A percentile compares a stretch with the other conserved stretches of the same genome.
These are phyloP conservation scores for Phtheirospermum japonicum DNA, from an alignment of 257 asterid genomes.

Conservation along the genomic window DNA sequence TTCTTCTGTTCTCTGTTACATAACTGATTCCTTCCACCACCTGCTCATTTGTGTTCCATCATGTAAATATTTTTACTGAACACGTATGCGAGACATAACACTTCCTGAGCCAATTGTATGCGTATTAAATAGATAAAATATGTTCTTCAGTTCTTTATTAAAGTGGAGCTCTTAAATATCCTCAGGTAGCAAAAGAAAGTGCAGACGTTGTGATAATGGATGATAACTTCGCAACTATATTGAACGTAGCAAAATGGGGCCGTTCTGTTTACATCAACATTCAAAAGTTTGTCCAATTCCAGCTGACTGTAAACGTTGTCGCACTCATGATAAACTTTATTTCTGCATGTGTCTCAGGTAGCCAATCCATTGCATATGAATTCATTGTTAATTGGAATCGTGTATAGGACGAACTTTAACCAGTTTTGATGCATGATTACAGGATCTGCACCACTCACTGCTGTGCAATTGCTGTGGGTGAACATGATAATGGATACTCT, in stretches of 20 bases:
- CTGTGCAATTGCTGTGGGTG: slow-evolving; percentile 92
- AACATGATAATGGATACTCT: slow-evolving; percentile 92
- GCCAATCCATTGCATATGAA: background rate
- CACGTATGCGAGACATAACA: background rate
- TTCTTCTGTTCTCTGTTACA: background rate
- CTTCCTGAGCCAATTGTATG: background rate
- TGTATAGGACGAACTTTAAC: no score
- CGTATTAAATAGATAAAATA: background rate
- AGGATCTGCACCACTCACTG: slow-evolving; percentile 89
- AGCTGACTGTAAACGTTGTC: slow-evolving; percentile 70
- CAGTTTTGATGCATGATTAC: slow-evolving; percentile 11
- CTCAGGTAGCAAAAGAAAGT: slow-evolving; percentile 80
- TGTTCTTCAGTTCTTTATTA: background rate
- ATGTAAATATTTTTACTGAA: no score
- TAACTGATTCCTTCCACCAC: background rate
- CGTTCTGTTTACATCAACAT: slow-evolving; percentile 80
- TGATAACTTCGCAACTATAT: slow-evolving; percentile 67
- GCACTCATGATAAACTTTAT: slow-evolving; percentile 71
- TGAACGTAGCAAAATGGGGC: slow-evolving; percentile 80
- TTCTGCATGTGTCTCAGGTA: slow-evolving; percentile 75
- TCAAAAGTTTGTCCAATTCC: slow-evolving; percentile 86
- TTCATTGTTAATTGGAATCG: background rate
- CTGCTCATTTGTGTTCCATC: slow-evolving; percentile 1
- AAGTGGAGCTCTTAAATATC: slow-evolving; percentile 13
- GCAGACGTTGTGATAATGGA: slow-evolving; percentile 81